Base-by-base conservation (phyloP, 1,139 yeast genomes). In the Hyphopichia buzzinii region DNA sequence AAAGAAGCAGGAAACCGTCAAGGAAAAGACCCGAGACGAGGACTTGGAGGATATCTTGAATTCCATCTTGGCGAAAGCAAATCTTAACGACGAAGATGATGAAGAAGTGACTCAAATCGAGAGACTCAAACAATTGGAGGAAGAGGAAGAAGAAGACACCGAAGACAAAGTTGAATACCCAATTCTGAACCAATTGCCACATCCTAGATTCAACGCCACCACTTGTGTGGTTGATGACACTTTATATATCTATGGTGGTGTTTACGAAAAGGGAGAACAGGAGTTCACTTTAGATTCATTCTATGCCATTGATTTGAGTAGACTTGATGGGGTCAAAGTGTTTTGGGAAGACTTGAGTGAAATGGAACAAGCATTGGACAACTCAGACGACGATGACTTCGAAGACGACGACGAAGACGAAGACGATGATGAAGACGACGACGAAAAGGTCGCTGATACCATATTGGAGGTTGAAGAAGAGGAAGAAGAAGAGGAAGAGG, bases 241-340 rank as follows among this genome's bases (percentile, higher is more conserved):
- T 0, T 68, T 89, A 39, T 92, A 81, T 57, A 83, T 92, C n/a
- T 89, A 77, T 54, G 96, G 97, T 19, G 98, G 98, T 49, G 77
- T 83, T 23, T 92, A 82, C 77, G 98, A 92, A 59, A 66, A 76
- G 31, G 96, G 90, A 5, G 97, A 90, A 36, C 81, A 76, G 41
- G 98, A 92, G 55, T 86, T 74, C 55, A 77, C 79, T 36, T 73
- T 92, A 47, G 96, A 92, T 55, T 84, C 95, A 5, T 76, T 92
- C 60, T 92, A 92, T 55, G 74, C 90, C 22, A 73, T 92, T 38
- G 97, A 92, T 59, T 68, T 92, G 47, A 89, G 89, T 33, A 85
- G 83, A 52, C 64, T 90, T 35, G 96, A 92, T 52, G 97, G 97
- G 8, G 81, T 88, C 34, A 85, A 80, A 46, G 87, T 88, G 1